A percentile compares a stretch with the other conserved stretches of the same genome.
These are phyloP conservation scores for Triticum dicoccoides DNA, from an alignment of 176 grass and related monocot species.

Conservation along the genomic window DNA sequence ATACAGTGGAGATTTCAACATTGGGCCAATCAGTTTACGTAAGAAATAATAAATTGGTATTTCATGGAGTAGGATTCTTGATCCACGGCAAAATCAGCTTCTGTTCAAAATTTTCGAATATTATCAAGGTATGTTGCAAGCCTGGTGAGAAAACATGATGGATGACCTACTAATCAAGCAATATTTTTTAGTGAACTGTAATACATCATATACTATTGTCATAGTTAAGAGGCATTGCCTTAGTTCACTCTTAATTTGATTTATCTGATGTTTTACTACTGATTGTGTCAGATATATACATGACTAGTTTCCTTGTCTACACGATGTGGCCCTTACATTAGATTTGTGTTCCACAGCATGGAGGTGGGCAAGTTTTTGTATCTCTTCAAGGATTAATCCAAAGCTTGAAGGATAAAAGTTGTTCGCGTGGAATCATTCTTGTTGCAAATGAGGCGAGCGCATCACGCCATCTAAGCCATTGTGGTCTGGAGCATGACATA, in stretches of 20 bases:
- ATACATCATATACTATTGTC: background rate
- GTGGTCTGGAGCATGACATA: slow-evolving; percentile 67
- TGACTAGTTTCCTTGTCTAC: background rate
- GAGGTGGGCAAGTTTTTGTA: slow-evolving; percentile 86
- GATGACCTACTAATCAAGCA: background rate
- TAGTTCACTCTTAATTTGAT: background rate
- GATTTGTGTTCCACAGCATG: slow-evolving; percentile 59
- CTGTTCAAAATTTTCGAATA: slow-evolving; percentile 76
- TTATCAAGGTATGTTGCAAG: slow-evolving; percentile 63
- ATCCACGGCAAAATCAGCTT: slow-evolving; percentile 74
- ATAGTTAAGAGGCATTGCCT: background rate
- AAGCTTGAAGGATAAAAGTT: slow-evolving; percentile 54
- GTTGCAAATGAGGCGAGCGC: slow-evolving; percentile 58
- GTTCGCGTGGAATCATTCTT: slow-evolving; percentile 62
- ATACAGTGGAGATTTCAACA: slow-evolving; percentile 32
- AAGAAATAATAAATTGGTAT: slow-evolving; percentile 47
- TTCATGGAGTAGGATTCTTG: slow-evolving; percentile 72
- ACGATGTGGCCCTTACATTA: background rate
- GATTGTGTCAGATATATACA: background rate
- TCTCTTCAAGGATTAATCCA: slow-evolving; percentile 76
- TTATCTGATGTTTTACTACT: background rate
- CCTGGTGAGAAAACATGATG: background rate
- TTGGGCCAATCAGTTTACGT: slow-evolving; percentile 37
- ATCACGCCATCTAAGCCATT: slow-evolving; percentile 78
- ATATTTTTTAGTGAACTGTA: background rate